Evolutionary conservation across 495 filamentous ascomycete species (phyloP).

Genomic region (Hypoxylon perforatum): DNA sequence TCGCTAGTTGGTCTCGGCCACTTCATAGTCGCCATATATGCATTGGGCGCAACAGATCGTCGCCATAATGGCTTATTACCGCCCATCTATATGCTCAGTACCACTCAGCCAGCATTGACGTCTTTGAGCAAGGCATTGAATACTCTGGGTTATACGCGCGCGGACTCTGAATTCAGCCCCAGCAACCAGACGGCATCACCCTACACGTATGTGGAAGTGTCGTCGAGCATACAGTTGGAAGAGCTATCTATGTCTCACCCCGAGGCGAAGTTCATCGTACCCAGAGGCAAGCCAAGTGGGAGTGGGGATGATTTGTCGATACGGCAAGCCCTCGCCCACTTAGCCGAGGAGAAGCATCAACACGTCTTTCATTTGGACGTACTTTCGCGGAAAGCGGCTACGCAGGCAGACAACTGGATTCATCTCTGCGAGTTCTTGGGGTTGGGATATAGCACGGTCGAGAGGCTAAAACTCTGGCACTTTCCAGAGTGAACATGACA

Average conservation of each 20-base stretch:
- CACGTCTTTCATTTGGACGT: conserved; percentile 36
- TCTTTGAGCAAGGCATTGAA: conserved; percentile 37
- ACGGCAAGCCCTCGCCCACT: conserved; percentile 6
- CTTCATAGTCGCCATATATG: conserved; percentile 9
- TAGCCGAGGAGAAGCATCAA: conserved; percentile 14
- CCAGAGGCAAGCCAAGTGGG: not conserved
- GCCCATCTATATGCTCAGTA: conserved; percentile 40
- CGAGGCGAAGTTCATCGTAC: conserved; percentile 43
- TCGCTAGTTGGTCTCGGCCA: conserved; percentile 9
- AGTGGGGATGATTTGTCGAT: not conserved
- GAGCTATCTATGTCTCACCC: conserved; percentile 30
- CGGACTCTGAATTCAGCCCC: not conserved
- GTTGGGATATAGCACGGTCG: conserved; percentile 46
- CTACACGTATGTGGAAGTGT: conserved; percentile 38
- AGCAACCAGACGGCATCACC: conserved; percentile 2
- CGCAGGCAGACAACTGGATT: conserved; percentile 49
- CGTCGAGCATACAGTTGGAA: conserved; percentile 22
- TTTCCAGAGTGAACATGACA: conserved; percentile 41
- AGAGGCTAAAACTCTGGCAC: conserved; percentile 42
- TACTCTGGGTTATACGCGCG: conserved; percentile 40
- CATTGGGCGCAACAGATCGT: not conserved
- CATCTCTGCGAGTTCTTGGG: conserved; percentile 45
- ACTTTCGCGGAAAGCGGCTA: conserved; percentile 22
- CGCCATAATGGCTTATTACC: conserved; percentile 7
- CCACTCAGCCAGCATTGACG: conserved; percentile 28